Percentiles rank a stretch among this genome's conserved stretches.
These are phyloP conservation scores for Zasmidium citrigriseum DNA, from an alignment of 2,329 filamentous ascomycete genomes.

Conservation along the genomic window DNA sequence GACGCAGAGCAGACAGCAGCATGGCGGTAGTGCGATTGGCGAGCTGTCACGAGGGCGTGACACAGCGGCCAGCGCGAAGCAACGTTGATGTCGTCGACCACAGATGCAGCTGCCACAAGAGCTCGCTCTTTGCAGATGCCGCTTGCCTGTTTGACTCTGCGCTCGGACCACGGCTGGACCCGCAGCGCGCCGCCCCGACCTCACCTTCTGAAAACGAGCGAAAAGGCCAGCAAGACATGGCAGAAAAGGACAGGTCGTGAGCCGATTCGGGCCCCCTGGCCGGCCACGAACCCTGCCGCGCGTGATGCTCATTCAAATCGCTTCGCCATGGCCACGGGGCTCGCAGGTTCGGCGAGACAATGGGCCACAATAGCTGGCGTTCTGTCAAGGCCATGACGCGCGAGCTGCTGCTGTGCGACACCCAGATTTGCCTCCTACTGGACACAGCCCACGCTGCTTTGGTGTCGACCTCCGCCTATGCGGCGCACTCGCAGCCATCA, in stretches of 20 bases:
- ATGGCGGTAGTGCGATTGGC: no score
- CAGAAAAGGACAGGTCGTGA: neutral
- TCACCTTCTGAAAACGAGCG: no score
- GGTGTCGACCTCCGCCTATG: neutral
- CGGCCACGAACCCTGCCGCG: neutral
- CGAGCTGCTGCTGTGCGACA: constrained; percentile 12
- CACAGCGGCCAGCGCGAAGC: constrained; percentile 2
- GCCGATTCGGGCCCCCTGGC: neutral
- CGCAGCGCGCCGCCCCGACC: neutral
- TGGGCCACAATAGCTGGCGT: constrained; percentile 14
- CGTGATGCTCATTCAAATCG: neutral
- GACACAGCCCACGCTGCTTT: neutral
- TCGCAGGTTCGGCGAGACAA: constrained; percentile 15
- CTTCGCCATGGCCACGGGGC: no score
- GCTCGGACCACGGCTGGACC: neutral
- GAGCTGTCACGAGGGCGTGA: constrained; percentile 7
- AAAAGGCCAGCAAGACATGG: no score
- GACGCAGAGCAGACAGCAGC: constrained; percentile 9
- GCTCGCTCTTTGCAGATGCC: no score
- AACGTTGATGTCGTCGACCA: neutral
- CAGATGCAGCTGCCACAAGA: no score
- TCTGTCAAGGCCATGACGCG: constrained; percentile 9
- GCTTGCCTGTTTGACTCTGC: no score
- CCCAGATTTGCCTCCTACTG: constrained; percentile 8
- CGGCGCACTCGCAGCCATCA: constrained; percentile 1